Percentiles rank a stretch among this genome's conserved stretches.
Evolutionary conservation across 345 rosid species (phyloP).

Genomic region (Melaleuca quinquenervia): DNA sequence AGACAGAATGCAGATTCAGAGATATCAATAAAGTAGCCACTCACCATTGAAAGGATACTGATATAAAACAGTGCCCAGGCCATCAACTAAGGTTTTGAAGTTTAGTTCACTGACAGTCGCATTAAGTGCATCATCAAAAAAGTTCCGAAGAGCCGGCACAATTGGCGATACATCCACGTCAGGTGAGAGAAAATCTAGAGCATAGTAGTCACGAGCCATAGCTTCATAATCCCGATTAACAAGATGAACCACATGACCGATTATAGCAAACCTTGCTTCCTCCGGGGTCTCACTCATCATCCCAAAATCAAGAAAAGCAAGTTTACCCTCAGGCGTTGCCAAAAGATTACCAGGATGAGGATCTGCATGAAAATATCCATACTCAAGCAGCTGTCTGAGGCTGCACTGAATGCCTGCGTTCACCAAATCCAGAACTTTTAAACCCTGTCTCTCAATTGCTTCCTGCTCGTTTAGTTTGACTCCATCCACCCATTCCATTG

Average conservation of each 20-base stretch:
- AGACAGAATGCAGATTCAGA: background rate
- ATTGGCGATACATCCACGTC: conserved; percentile 96
- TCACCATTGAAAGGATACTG: conserved; percentile 86
- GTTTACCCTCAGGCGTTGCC: conserved; percentile 97
- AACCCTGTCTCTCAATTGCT: conserved; percentile 86
- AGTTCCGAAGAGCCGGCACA: conserved; percentile 79
- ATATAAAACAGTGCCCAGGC: conserved; percentile 84
- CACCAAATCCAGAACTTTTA: conserved; percentile 93
- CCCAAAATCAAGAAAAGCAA: conserved; percentile 96
- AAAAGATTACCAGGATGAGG: conserved; percentile 99
- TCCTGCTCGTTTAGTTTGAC: conserved; percentile 81
- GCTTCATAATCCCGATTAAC: conserved; percentile 98
- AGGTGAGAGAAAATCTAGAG: conserved; percentile 65
- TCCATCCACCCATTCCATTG: conserved; percentile 98
- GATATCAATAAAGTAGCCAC: background rate
- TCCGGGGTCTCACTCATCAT: conserved; percentile 99
- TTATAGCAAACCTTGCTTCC: conserved; percentile 89
- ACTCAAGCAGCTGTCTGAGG: conserved; percentile 87
- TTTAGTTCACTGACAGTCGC: conserved; percentile 92
- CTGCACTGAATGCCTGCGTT: conserved; percentile 95
- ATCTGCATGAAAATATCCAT: conserved; percentile 94
- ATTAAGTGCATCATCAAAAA: conserved; percentile 92
- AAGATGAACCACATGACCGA: conserved; percentile 75
- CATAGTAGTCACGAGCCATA: conserved; percentile 95
- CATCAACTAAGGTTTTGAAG: conserved; percentile 91